A percentile compares a stretch with the other conserved stretches of the same genome.
phyloP scores from a whole-genome alignment of 768 basidiomycete species.

The Russula abietina region DNA sequence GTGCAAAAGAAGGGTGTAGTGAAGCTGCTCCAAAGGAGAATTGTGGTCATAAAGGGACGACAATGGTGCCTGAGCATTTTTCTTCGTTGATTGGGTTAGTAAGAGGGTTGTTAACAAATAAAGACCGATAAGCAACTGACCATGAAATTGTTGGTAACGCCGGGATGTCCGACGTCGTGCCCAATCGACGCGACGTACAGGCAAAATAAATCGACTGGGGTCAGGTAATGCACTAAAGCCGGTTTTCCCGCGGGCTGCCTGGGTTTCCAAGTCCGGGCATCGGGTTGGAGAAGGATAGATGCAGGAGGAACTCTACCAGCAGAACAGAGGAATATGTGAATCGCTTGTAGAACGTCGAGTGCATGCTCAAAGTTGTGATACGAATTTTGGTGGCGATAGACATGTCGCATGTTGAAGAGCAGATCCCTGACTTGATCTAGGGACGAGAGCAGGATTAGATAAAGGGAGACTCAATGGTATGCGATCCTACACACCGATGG shows the following conservation, averaged over 20 bases:
- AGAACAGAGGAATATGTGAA: constrained; percentile 74
- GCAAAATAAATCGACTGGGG: constrained; percentile 71
- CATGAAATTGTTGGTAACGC: constrained; percentile 91
- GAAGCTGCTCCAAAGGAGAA: constrained; percentile 90
- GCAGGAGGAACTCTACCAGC: constrained; percentile 80
- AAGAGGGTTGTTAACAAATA: background rate
- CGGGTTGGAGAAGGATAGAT: constrained; percentile 49
- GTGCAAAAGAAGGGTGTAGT: constrained; percentile 72
- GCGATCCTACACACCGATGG: constrained; percentile 46
- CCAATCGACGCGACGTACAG: constrained; percentile 91
- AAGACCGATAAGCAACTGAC: constrained; percentile 40
- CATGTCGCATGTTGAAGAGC: constrained; percentile 80
- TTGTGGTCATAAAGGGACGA: constrained; percentile 84
- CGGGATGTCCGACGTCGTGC: constrained; percentile 96
- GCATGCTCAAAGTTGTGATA: constrained; percentile 99
- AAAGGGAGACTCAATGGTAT: background rate
- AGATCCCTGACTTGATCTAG: constrained; percentile 72
- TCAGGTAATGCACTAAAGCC: constrained; percentile 35
- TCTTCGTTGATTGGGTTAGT: constrained; percentile 40
- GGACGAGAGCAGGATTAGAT: background rate
- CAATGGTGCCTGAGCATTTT: constrained; percentile 88
- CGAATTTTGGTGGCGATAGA: constrained; percentile 86
- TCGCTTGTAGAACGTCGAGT: constrained; percentile 91
- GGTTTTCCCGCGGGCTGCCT: constrained; percentile 31
- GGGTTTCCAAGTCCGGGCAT: constrained; percentile 34